Conservation (phyloP, 2,329 filamentous ascomycete genomes). For the Alternaria atra region DNA sequence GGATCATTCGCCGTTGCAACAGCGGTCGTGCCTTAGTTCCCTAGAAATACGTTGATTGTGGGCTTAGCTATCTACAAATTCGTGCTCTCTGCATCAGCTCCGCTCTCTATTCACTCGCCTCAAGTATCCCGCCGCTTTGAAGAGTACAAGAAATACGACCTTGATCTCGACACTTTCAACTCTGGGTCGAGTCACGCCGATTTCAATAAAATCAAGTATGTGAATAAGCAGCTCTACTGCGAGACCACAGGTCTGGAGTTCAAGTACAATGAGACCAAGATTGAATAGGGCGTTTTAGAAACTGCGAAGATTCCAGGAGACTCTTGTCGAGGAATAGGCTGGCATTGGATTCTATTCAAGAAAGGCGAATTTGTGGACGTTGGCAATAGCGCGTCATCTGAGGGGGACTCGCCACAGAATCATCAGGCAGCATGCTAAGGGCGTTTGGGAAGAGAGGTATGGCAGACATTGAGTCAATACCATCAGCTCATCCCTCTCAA, state of each 20-base stretch:
- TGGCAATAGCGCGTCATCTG: not conserved
- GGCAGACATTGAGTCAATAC: not conserved
- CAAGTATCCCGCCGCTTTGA: not conserved
- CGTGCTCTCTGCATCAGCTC: not conserved
- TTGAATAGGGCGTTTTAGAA: not conserved
- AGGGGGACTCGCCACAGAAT: not conserved
- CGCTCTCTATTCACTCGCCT: not conserved
- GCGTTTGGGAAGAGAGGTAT: not conserved
- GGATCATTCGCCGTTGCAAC: not conserved
- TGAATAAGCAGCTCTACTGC: conserved; percentile 1
- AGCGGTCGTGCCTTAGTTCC: not conserved
- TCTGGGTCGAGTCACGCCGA: not conserved
- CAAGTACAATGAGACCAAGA: conserved; percentile 4
- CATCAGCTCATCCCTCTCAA: not conserved
- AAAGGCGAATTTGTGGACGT: not conserved
- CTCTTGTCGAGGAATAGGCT: not conserved
- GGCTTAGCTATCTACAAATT: not conserved
- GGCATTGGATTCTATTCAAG: not conserved
- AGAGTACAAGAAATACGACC: not conserved
- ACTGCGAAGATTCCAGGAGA: no score
- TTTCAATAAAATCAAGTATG: not conserved
- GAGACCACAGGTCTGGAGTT: conserved; percentile 2
- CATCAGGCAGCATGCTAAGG: not conserved
- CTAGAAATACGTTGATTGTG: not conserved
- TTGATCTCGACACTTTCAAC: not conserved